Evolutionary conservation across 352 stramenopile species (phyloP), one percentile per base, ranked within the genome.

Genomic region (Phytopythium kandeliae): DNA sequence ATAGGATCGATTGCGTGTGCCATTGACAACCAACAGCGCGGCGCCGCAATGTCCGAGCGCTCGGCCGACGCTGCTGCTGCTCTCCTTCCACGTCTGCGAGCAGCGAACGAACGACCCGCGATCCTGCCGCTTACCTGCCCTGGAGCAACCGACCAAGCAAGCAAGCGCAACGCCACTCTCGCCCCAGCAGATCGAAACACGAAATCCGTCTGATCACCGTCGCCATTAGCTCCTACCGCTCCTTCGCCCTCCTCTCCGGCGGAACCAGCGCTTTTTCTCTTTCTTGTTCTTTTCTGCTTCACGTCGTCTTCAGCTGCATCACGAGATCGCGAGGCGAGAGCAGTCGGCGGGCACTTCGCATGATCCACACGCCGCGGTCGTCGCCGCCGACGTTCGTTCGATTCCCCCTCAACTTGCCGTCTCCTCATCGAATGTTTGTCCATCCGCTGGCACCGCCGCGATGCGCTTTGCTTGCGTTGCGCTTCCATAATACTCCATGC

Each of bases 401-500:
- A 10, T 44, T 12, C 11, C 5, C 21, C 3, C 9, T 31, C 28
- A 9, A 9, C 28, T 9, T 31, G 4, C 28, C 28, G 28, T 45
- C 38, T 45, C 4, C n/a, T 30, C 13, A 21, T 11, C 38, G n/a
- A n/a, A n/a, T n/a, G n/a, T n/a, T n/a, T n/a, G 4, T 19, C 6
- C 38, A 12, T 22, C 13, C 34, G 34, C 11, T 40, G 35, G 16
- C 11, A 24, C 40, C 31, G 43, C 28, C 43, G 43, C 43, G 26
- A 49, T 37, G 26, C 28, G 17, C 43, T 37, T 49, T 16, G 47
- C 33, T 37, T 22, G 47, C 47, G 34, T 28, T 22, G 35, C 35
- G 31, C 35, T n/a, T 49, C 56, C 60, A 64, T 67, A 64, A 67
- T 71, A 69, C 54, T 71, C 45, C 48, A 48, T 46, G 30, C 48